Evolutionary conservation across 176 grass and related monocot species (phyloP), one percentile per base, ranked within the genome.

Genomic region (Panicum miliaceum): DNA sequence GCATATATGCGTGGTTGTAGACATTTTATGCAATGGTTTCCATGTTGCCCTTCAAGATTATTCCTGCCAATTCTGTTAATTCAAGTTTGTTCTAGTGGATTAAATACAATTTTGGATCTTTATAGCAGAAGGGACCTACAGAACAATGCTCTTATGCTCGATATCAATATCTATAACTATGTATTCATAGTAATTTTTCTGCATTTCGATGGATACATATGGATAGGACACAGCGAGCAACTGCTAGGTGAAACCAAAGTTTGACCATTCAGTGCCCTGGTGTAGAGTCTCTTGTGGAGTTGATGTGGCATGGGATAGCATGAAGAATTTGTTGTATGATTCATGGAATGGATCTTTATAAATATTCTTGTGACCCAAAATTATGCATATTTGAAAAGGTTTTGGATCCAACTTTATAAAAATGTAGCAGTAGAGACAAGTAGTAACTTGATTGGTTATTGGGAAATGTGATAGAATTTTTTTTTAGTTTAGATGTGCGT

Each of bases 31-130:
- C 47, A 32, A 41, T 50, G n/a, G 22, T 58, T 9, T 4, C 13
- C 56, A 50, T 88, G 27, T 18, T 22, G 11, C 54, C 26, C 5
- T 57, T 86, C 23, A 58, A 38, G 32, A n/a, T 41, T 50, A 29
- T 66, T 78, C 67, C 12, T 46, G 20, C 22, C 15, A 50, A 20
- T 76, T 63, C 5, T 18, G 6, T 53, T 18, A 79, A 29, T 65
- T 37, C 54, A 52, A 64, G 26, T 10, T 12, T 68, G 62, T 20
- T 71, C 53, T 29, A 34, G 41, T 86, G 68, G 45, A 73, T 22
- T 74, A 64, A 19, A 62, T 53, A 25, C 38, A 78, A 64, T 53
- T 79, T 66, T 72, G 12, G 65, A 53, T 18, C 15, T 78, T 73
- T 38, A 46, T 67, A 67, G 51, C 15, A 29, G 56, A 79, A 73